Percentiles rank a stretch among this genome's conserved stretches.
These are phyloP conservation scores for Diutina sp. DNA, from an alignment of 1,139 yeast species.

Conservation along the genomic window DNA sequence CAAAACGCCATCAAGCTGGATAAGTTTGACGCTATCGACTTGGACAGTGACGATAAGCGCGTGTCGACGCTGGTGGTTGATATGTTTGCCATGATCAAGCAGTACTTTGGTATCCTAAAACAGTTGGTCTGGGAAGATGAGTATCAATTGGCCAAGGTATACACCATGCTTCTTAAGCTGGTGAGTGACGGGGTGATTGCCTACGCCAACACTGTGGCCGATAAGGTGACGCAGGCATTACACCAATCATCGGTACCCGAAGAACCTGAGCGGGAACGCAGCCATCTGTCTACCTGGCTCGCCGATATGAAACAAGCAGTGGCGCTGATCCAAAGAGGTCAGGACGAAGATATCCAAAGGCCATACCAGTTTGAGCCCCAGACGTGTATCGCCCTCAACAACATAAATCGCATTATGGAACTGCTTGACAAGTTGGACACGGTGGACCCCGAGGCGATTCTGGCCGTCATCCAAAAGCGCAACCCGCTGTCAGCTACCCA, in stretches of 20 bases:
- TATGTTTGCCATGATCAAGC: conserved; percentile 49
- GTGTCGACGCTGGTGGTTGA: conserved; percentile 51
- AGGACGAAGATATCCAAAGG: conserved; percentile 20
- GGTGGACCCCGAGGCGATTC: conserved; percentile 50
- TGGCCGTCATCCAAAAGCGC: conserved; percentile 26
- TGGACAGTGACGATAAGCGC: conserved; percentile 22
- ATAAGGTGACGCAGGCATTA: conserved; percentile 36
- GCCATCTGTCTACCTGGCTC: conserved; percentile 17
- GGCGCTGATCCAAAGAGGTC: conserved; percentile 23
- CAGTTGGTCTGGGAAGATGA: conserved; percentile 51
- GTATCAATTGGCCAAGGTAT: conserved; percentile 45
- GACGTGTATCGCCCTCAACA: conserved; percentile 69
- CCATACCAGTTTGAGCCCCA: conserved; percentile 50
- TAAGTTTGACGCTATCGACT: conserved; percentile 39
- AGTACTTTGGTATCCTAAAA: conserved; percentile 41
- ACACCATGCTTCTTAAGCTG: conserved; percentile 45
- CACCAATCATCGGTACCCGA: conserved; percentile 8
- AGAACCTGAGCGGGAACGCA: conserved; percentile 13
- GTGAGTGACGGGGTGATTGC: conserved; percentile 47
- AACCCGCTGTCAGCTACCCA: conserved; percentile 19
- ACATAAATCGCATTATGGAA: conserved; percentile 48
- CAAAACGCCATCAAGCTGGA: conserved; percentile 45
- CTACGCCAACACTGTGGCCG: conserved; percentile 38
- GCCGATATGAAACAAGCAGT: conserved; percentile 36
- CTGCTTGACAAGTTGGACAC: conserved; percentile 51